Evolutionary conservation across 2,329 filamentous ascomycete genomes (phyloP).

Genomic region (Cercospora canescens): DNA sequence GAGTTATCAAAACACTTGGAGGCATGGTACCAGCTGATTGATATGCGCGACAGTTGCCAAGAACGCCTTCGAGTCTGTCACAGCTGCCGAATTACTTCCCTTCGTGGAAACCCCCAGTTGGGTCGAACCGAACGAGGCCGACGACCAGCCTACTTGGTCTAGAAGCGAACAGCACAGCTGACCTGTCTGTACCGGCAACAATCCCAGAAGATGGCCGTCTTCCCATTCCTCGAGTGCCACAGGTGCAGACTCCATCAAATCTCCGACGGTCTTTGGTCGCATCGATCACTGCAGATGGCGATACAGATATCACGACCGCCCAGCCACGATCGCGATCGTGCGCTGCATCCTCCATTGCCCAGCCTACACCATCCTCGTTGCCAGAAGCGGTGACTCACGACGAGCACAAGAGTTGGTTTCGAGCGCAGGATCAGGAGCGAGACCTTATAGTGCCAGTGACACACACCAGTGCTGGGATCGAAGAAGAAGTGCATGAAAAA

Average conservation of each 20-base stretch:
- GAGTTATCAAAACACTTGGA: not conserved
- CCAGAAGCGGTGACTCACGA: constrained; percentile 7
- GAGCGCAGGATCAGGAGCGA: constrained; percentile 8
- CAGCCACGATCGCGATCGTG: constrained; percentile 1
- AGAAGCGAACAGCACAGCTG: constrained; percentile 8
- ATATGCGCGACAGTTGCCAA: constrained; percentile 10
- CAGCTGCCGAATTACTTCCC: constrained; percentile 13
- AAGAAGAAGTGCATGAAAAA: not conserved
- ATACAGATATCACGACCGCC: not conserved
- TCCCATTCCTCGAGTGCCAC: not conserved
- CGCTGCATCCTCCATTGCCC: not conserved
- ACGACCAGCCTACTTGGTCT: constrained; percentile 13
- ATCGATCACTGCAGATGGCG: not conserved
- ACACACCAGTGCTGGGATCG: not conserved
- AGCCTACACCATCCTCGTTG: constrained; percentile 8
- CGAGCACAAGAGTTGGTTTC: constrained; percentile 11
- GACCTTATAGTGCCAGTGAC: constrained; percentile 9
- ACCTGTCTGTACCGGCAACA: constrained; percentile 12
- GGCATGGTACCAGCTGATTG: not conserved
- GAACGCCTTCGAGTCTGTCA: constrained; percentile 16
- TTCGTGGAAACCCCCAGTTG: constrained; percentile 7
- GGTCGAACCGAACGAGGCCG: constrained; percentile 10
- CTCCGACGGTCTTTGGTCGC: not conserved
- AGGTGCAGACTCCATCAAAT: not conserved
- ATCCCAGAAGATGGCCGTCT: constrained; percentile 19